Evolutionary conservation across 176 grass and related monocot genomes (phyloP), one percentile per base, ranked within the genome.

Genomic region (Olyra latifolia): DNA sequence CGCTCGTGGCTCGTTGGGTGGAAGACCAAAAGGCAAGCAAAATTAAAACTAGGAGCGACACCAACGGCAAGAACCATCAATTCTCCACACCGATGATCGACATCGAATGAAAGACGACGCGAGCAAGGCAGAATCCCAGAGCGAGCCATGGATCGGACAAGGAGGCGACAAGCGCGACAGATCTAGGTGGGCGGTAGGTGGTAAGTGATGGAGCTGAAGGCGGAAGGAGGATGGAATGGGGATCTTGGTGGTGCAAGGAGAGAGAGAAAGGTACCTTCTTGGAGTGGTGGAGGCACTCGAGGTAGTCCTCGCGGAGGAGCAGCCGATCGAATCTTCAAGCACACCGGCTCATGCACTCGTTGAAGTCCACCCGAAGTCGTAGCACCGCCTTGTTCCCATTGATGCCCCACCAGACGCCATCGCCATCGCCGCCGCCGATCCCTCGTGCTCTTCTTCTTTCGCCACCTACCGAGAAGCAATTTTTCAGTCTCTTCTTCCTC

Each of bases 391-490:
- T 97, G 91, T 94, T 97, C 30, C 95, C 95, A 65, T 91, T 90
- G 84, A 97, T 97, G 50, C 95, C 95, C 95, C 95, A 97, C 95
- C 95, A 13, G 95, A 97, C 72, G 95, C 95, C 95, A 97, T 97
- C 54, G 49, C 72, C 29, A 10, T 39, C 20, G 55, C 52, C 44
- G n/a, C n/a, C n/a, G n/a, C n/a, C n/a, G n/a, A n/a, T n/a, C n/a
- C n/a, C n/a, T n/a, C n/a, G n/a, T n/a, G n/a, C 19, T 6, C 46
- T 35, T 77, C 57, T 50, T 64, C 29, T 11, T 41, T 35, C 43
- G 3, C 19, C 43, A n/a, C n/a, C n/a, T n/a, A n/a, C n/a, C n/a
- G n/a, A n/a, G n/a, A n/a, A n/a, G n/a, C n/a, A n/a, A n/a, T n/a
- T n/a, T n/a, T n/a, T n/a, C n/a, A n/a, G n/a, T n/a, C n/a, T n/a